Base-by-base conservation (phyloP, 2,329 filamentous ascomycete genomes). In the Polytolypa hystricis region DNA sequence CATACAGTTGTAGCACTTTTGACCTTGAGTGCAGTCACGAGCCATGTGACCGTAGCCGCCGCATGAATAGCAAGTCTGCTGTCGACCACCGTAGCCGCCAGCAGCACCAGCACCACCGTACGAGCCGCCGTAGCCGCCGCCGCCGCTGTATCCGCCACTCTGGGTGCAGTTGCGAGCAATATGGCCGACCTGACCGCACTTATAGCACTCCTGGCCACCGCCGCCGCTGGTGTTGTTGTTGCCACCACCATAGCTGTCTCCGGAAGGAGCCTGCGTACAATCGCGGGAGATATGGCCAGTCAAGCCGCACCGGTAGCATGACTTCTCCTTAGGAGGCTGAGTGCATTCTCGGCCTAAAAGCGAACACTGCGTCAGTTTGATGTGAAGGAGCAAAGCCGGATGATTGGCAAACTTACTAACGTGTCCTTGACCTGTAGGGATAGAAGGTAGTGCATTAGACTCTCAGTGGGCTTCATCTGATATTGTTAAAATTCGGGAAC, bases 1-100 rank as follows among this genome's bases (percentile, higher is more conserved):
- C 72, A 58, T 58, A 78, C 91, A 96, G 78, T 95, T 95, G 79
- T 96, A 98, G 81, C 91, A 98, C 74, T 96, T 96, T 73, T 93
- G 89, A 56, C 91, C 91, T 65, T 96, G 93, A 54, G 89, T 93
- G 69, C 91, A 98, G 68, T 96, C 91, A 73, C 87, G 82, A 59
- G 84, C 87, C 82, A 94, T 89, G 72, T 98, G 91, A 56, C 89
- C 89, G 60, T 85, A 87, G 49, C 91, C 91, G 53, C 91, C 91
- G 69, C 91, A 96, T 30, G 86, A 93, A 74, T 95, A 98, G 80
- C 91, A 96, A 52, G 86, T 95, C 72, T 89, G 85, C 55, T 77
- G 71, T 43, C 66, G 61, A 45, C 70, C 67, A 42, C 70, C 65
- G 46, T 65, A 70, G 41, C 66, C 63, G 43, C 65, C 64, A n/a